These are phyloP conservation scores for Linaria vulgaris DNA, from an alignment of 257 asterid genomes.

Conservation along the genomic window DNA sequence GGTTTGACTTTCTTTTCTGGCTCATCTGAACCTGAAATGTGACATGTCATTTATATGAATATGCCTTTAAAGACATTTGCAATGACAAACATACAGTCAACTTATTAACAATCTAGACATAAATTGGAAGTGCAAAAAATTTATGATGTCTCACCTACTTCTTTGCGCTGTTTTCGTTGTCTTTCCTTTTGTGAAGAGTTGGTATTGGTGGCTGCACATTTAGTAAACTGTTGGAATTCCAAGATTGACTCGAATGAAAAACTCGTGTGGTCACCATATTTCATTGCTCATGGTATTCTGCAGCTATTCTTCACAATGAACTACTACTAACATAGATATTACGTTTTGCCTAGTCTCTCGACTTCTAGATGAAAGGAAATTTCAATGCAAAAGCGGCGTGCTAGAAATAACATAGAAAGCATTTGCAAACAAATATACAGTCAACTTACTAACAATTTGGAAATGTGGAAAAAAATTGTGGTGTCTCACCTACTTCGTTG, in stretches of 20 bases:
- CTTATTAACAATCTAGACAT: not conserved
- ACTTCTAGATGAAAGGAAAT: no score
- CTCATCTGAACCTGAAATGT: constrained; percentile 27
- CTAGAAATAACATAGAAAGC: no score
- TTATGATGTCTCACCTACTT: constrained; percentile 32
- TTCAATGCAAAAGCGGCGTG: no score
- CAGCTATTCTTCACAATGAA: no score
- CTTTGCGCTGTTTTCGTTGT: constrained; percentile 30
- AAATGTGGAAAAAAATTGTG: no score
- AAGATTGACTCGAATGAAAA: not conserved
- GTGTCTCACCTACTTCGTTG: no score
- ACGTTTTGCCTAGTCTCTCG: no score
- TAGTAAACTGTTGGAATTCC: not conserved
- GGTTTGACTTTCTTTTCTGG: constrained; percentile 35
- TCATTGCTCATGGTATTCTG: no score
- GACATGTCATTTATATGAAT: not conserved
- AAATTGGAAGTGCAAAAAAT: not conserved
- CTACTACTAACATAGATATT: no score
- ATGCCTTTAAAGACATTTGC: not conserved
- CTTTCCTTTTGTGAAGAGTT: constrained; percentile 30
- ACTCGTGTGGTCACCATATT: not conserved
- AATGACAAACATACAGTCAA: not conserved
- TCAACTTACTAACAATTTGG: no score
- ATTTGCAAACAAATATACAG: no score
- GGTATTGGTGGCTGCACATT: constrained; percentile 26